Evolutionary conservation across 2,329 filamentous ascomycete species (phyloP).

Genomic region (Ceratocystis albifundus): DNA sequence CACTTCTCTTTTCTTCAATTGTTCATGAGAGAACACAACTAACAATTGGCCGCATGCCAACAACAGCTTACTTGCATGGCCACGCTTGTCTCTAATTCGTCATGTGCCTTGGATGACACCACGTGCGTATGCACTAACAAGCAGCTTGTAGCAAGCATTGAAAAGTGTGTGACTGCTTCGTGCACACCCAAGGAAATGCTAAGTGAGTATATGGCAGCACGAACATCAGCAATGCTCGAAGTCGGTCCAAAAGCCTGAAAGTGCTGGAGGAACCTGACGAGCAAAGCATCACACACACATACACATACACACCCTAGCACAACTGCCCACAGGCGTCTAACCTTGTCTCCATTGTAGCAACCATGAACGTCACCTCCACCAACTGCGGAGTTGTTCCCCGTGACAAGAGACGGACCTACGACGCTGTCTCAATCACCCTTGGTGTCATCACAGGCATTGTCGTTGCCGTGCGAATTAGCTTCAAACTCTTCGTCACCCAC

Average conservation of each 20-base stretch:
- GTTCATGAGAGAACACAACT: background rate
- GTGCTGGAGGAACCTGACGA: background rate
- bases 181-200: conserved; percentile 30
- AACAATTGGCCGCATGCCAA: background rate
- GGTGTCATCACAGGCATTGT: conserved; percentile 31
- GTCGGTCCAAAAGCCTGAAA: too few relatives aligned
- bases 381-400: conserved; percentile 26
- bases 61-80: conserved; percentile 28
- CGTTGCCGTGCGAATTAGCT: conserved; percentile 32
- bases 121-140: conserved; percentile 30
- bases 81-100: conserved; percentile 26
- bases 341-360: conserved; percentile 19
- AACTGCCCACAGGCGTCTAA: background rate
- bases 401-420: conserved; percentile 29
- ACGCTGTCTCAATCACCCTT: conserved; percentile 28
- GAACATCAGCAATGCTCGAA: background rate
- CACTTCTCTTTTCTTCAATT: background rate
- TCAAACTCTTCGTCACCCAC: conserved; percentile 29
- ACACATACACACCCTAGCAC: background rate
- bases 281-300: background rate
- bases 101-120: conserved; percentile 28
- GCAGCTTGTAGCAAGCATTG: conserved; percentile 26
- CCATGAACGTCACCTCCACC: conserved; percentile 27
- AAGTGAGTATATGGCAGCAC: conserved; percentile 26
- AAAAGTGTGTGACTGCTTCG: conserved; percentile 27